A percentile compares a stretch with the other conserved stretches of the same genome.
Conservation (phyloP, 78 protist genomes). For the Isochrysis galbana region DNA sequence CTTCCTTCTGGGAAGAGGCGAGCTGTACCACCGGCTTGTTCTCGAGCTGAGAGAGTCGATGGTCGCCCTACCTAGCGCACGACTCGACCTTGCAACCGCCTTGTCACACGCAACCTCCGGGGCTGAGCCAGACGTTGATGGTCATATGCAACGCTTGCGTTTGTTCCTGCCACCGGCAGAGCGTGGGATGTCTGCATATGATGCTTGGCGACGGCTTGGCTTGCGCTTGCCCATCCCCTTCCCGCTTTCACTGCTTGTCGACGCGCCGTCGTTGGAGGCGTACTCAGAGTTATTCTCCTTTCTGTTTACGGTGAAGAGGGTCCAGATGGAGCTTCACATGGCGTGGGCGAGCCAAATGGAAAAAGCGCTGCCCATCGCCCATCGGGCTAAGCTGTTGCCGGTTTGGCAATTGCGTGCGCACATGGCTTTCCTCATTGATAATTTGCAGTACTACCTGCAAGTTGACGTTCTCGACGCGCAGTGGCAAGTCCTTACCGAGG, state of each 20-base stretch:
- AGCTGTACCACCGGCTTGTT: background rate
- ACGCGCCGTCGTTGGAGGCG: background rate
- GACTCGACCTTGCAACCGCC: background rate
- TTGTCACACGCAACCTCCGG: background rate
- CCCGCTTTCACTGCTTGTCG: background rate
- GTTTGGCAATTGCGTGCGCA: background rate
- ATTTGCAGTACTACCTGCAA: conserved; percentile 5
- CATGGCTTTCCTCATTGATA: conserved; percentile 19
- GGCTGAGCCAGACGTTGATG: background rate
- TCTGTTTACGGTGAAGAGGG: background rate
- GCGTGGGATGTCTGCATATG: background rate
- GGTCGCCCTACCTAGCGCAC: background rate
- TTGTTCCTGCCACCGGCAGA: background rate
- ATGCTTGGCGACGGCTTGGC: background rate
- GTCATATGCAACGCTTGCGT: background rate
- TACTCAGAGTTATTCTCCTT: background rate
- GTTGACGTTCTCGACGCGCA: conserved; percentile 24
- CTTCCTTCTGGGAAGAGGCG: background rate
- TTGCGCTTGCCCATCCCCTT: background rate
- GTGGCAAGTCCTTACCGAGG: background rate
- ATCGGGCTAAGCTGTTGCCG: background rate
- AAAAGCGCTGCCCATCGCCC: background rate
- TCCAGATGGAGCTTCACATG: conserved; percentile 6
- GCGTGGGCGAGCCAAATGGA: background rate
- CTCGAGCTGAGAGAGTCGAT: background rate